Evolutionary conservation across 305 asterid genomes (phyloP), one percentile per base, ranked within the genome.

Genomic region (Solanum chacoense): DNA sequence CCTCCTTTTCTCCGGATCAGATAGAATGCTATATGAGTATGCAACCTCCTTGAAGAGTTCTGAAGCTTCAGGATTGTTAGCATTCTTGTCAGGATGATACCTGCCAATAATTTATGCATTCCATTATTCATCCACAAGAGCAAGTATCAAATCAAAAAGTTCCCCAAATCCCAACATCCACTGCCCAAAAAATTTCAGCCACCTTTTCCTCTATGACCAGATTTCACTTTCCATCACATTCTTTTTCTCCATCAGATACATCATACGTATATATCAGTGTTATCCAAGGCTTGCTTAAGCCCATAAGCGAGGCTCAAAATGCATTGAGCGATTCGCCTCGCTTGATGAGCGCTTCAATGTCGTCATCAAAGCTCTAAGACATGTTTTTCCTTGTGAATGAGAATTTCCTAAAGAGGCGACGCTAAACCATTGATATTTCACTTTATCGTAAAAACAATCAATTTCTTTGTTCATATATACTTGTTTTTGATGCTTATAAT

Each of bases 71-170:
- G 99, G 99, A 93, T 97, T 97, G 90, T 92, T 95, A 79, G 96
- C 98, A 93, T 96, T 96, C 94, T 97, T 97, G 91, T 97, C 99
- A 7, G 99, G 99, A 93, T 97, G 99, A 94, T 97, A 97, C 94
- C 99, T 97, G 94, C 90, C 86, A 76, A 16, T 29, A 81, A 45
- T 81, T 45, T 81, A 7, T 11, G 84, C 12, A 26, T 12, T 28
- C 11, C 10, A 31, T 83, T 83, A 83, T 50, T 81, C 38, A 80
- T 26, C 85, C 85, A 42, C 14, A 80, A 26, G 37, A 42, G 12
- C 69, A 80, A 80, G 67, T 42, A 28, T 16, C 69, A 59, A 42
- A 80, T 80, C n/a, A 45, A 42, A 65, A 80, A 42, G 85, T 40
- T 79, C 11, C 11, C 11, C 12, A 31, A 83, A 32, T 45, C 73